Conservation (phyloP, 2,329 filamentous ascomycete genomes). For the Cordyceps javanica region DNA sequence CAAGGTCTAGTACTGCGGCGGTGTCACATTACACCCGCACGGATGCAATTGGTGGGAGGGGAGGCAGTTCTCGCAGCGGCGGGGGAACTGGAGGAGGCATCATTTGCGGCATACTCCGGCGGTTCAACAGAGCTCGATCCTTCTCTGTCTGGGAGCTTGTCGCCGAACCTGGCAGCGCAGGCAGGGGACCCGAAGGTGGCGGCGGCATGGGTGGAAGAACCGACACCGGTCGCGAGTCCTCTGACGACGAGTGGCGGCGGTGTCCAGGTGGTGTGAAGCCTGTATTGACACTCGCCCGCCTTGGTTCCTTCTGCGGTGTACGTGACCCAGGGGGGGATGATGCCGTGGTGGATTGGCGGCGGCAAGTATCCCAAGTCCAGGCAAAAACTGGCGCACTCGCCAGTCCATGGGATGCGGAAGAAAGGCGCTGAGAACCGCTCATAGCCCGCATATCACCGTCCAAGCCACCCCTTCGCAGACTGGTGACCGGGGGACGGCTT, state of each 20-base stretch:
- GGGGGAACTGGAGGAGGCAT: constrained; percentile 44
- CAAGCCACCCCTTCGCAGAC: background rate
- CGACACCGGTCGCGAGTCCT: background rate
- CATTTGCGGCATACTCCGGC: constrained; percentile 47
- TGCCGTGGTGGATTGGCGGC: background rate
- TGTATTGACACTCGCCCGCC: background rate
- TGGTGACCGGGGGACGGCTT: background rate
- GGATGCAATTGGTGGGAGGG: constrained; percentile 34
- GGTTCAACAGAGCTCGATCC: constrained; percentile 25
- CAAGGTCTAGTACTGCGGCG: background rate
- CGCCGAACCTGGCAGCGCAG: constrained; percentile 24
- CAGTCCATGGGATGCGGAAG: background rate
- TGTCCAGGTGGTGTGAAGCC: background rate
- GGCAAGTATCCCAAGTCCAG: background rate
- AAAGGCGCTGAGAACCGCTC: background rate
- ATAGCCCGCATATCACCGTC: background rate
- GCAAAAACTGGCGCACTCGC: background rate
- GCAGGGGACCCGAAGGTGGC: constrained; percentile 26
- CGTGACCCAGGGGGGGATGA: background rate
- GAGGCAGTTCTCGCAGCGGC: constrained; percentile 49
- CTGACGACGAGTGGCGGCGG: constrained; percentile 10
- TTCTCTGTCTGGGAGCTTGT: constrained; percentile 18
- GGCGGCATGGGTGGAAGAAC: constrained; percentile 18
- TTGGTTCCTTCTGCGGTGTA: background rate
- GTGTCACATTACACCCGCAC: constrained; percentile 3